A percentile compares a stretch with the other conserved stretches of the same genome.
Conservation (phyloP, 202 grass and related monocot species). For the Carex arenaria region DNA sequence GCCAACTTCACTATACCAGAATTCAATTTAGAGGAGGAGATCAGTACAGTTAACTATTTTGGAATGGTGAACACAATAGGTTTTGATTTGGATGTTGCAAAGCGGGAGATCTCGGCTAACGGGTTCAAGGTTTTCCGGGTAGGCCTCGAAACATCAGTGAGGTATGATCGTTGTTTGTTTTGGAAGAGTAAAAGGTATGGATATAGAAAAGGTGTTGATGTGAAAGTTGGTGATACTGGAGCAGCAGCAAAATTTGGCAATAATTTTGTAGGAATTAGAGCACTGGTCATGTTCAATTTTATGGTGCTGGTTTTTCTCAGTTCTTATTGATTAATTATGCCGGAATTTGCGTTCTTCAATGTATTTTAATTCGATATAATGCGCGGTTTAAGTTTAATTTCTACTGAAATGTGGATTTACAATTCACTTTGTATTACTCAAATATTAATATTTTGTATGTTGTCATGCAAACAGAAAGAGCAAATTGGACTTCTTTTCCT, state of each 20-base stretch:
- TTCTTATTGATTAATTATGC: background rate
- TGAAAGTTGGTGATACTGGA: background rate
- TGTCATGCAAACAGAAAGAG: no score
- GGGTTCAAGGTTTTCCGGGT: background rate
- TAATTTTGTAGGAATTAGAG: background rate
- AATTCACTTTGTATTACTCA: no score
- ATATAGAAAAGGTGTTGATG: background rate
- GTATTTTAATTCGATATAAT: no score
- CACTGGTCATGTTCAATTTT: background rate
- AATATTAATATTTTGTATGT: no score
- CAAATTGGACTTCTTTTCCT: no score
- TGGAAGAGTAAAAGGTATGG: background rate
- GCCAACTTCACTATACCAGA: background rate
- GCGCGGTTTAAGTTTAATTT: no score
- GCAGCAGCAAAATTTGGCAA: background rate
- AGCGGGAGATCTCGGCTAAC: background rate
- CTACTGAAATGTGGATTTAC: no score
- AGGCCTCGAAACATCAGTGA: background rate
- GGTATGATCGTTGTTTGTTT: background rate
- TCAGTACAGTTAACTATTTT: background rate
- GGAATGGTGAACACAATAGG: background rate
- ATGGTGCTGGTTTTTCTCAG: background rate
- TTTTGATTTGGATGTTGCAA: background rate
- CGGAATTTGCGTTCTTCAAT: background rate
- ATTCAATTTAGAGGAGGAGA: background rate